These are phyloP conservation scores for Xylaria sp. DNA, from an alignment of 2,329 filamentous ascomycete species.

Conservation along the genomic window DNA sequence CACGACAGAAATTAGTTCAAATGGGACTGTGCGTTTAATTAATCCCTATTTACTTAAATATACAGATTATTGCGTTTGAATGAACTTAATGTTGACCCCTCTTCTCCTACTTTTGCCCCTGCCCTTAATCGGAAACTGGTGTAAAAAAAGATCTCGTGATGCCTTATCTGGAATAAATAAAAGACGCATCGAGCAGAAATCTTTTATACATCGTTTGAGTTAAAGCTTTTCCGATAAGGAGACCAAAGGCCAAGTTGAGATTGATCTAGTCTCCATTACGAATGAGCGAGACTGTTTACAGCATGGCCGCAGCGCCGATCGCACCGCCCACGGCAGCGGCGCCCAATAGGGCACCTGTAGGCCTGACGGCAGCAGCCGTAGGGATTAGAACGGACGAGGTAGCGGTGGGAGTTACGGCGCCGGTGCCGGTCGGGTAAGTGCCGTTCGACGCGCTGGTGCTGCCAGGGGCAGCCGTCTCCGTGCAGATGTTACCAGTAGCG, in stretches of 20 bases:
- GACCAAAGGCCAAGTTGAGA: neutral
- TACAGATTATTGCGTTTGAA: neutral
- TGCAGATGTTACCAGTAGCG: constrained; percentile 24
- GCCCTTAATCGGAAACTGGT: too few species aligned
- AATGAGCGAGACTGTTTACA: constrained; percentile 2
- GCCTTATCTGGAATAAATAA: neutral
- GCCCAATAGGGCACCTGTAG: constrained; percentile 1
- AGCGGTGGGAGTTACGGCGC: neutral
- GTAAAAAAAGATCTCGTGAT: neutral
- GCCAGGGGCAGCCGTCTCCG: constrained; percentile 17
- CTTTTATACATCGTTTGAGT: neutral
- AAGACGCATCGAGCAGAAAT: neutral
- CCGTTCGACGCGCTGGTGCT: constrained; percentile 14
- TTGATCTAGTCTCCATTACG: neutral
- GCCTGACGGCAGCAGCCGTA: neutral
- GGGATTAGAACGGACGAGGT: neutral
- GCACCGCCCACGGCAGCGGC: constrained; percentile 2
- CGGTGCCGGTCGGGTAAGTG: neutral
- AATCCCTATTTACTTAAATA: neutral
- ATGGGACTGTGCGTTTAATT: too few species aligned
- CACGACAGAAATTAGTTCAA: too few species aligned
- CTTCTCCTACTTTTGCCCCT: neutral
- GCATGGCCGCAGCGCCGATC: constrained; percentile 18
- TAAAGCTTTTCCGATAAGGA: neutral
- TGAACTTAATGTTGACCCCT: neutral